phyloP scores from a whole-genome alignment of 1,284 basidiomycete species.

The Athelia sp. region DNA sequence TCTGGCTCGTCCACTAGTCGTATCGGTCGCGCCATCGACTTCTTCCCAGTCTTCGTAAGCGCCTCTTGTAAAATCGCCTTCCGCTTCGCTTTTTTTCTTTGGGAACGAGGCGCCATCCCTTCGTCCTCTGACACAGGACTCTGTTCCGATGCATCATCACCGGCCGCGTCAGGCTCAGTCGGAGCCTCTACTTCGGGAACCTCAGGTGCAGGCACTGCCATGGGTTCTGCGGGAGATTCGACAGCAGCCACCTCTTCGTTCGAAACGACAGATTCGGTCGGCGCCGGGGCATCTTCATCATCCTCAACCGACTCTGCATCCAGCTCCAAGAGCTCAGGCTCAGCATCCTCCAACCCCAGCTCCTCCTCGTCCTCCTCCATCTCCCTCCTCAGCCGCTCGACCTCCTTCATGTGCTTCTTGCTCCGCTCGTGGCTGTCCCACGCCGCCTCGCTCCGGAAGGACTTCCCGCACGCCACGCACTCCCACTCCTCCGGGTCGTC shows the following conservation, averaged over 20 bases:
- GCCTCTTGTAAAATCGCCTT: not conserved
- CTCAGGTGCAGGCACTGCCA: too few relatives aligned
- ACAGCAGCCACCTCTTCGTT: slow-evolving; percentile 9
- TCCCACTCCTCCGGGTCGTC: slow-evolving; percentile 83
- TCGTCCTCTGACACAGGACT: too few relatives aligned
- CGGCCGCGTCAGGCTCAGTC: not conserved
- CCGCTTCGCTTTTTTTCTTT: not conserved
- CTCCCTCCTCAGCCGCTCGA: slow-evolving; percentile 67
- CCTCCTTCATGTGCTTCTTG: slow-evolving; percentile 90
- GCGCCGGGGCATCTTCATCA: slow-evolving; percentile 2
- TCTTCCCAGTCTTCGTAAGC: not conserved
- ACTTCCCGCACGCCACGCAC: slow-evolving; percentile 94
- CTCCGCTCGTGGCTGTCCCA: slow-evolving; percentile 97
- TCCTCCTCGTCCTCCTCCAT: slow-evolving; percentile 78
- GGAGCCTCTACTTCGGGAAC: not conserved
- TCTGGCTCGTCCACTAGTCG: not conserved
- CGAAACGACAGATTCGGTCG: not conserved
- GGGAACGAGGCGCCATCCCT: not conserved
- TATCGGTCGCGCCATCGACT: not conserved
- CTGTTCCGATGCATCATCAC: not conserved
- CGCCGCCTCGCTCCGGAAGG: slow-evolving; percentile 87
- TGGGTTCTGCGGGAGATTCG: slow-evolving; percentile 1
- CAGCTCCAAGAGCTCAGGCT: slow-evolving; percentile 12
- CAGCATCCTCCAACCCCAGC: slow-evolving; percentile 36
- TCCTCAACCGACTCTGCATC: slow-evolving; percentile 13